These are phyloP conservation scores for Gryganskiella cystojenkinii DNA, from an alignment of 192 early-diverging fungal species.

Conservation along the genomic window DNA sequence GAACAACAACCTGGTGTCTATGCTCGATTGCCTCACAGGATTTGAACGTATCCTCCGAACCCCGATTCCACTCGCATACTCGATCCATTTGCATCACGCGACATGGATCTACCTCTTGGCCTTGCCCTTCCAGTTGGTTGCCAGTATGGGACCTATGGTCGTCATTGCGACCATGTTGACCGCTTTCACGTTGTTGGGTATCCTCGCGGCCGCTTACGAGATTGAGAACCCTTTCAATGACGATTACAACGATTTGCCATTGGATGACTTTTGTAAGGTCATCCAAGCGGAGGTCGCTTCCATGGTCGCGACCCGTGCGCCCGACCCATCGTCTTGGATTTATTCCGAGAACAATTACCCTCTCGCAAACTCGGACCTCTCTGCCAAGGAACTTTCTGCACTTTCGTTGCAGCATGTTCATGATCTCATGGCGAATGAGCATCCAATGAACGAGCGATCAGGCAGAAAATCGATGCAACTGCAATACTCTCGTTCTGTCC, in stretches of 20 bases:
- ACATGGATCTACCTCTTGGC: constrained; percentile 75
- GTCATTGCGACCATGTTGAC: constrained; percentile 73
- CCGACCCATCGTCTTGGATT: constrained; percentile 16
- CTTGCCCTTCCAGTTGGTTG: constrained; percentile 84
- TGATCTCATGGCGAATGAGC: constrained; percentile 5
- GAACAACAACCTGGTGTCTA: constrained; percentile 53
- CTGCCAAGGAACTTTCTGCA: constrained; percentile 13
- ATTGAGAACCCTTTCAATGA: constrained; percentile 93
- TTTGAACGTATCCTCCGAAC: constrained; percentile 86
- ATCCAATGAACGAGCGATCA: not conserved
- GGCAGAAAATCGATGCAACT: not conserved
- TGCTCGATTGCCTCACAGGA: constrained; percentile 65
- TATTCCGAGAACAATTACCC: constrained; percentile 25
- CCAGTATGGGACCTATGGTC: constrained; percentile 57
- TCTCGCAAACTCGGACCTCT: constrained; percentile 1
- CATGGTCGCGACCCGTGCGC: constrained; percentile 23
- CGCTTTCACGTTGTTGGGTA: constrained; percentile 81
- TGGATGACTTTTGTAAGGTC: constrained; percentile 62
- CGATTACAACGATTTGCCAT: constrained; percentile 76
- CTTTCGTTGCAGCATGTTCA: constrained; percentile 14
- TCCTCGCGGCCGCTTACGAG: constrained; percentile 83
- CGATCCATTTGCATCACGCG: constrained; percentile 86
- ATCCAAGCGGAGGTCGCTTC: constrained; percentile 18
- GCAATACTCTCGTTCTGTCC: not conserved
- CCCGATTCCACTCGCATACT: constrained; percentile 88